Conservation (phyloP, 768 basidiomycete species). For the Tephrocybe sp. region DNA sequence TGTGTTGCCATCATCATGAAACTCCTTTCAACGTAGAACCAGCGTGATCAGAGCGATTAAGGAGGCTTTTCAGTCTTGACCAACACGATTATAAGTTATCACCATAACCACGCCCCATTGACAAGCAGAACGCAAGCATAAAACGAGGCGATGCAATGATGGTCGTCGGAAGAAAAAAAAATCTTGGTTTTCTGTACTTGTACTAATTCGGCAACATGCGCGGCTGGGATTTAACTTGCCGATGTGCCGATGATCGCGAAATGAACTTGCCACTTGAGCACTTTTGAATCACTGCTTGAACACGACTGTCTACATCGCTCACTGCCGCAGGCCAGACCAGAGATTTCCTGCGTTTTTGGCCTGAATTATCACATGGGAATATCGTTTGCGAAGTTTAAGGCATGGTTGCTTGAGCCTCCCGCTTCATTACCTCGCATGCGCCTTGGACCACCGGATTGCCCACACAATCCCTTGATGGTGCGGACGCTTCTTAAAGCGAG, state of each 20-base stretch:
- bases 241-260: neutral
- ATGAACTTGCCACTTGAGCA: neutral
- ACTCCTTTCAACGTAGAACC: conserved; percentile 72
- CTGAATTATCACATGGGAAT: conserved; percentile 1
- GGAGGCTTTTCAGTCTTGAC: conserved; percentile 59
- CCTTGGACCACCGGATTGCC: conserved; percentile 53
- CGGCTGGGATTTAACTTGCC: conserved; percentile 15
- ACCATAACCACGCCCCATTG: conserved; percentile 43
- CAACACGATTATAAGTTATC: conserved; percentile 37
- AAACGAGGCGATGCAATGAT: conserved; percentile 45
- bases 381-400: conserved; percentile 31
- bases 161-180: conserved; percentile 28
- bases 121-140: conserved; percentile 63
- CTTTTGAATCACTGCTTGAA: too few relatives aligned
- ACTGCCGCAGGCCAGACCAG: too few relatives aligned
- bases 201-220: conserved; percentile 19
- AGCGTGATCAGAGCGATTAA: conserved; percentile 85
- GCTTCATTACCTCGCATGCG: conserved; percentile 61
- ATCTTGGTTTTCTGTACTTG: neutral
- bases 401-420: conserved; percentile 26
- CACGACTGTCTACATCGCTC: too few relatives aligned
- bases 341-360: too few relatives aligned
- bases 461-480: conserved; percentile 71
- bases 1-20: conserved; percentile 80
- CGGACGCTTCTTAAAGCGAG: conserved; percentile 13